Evolutionary conservation across 139 green algal species (phyloP).

Genomic region (Chlamydomonas eustigma): DNA sequence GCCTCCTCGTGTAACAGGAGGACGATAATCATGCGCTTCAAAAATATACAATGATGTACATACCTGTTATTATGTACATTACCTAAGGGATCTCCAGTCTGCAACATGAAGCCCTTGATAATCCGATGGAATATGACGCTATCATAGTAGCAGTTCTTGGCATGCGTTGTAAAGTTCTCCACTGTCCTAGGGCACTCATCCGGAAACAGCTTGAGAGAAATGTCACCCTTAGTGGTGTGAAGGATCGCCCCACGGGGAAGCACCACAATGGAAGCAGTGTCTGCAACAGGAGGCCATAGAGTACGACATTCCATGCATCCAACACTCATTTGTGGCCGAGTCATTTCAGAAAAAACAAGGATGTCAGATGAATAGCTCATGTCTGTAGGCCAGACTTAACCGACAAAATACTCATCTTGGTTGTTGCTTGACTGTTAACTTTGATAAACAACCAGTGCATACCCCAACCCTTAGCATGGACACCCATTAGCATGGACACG

Average conservation of each 20-base stretch:
- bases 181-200: slow-evolving; percentile 93
- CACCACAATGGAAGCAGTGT: background rate
- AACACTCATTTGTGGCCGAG: too few relatives aligned
- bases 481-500: too few relatives aligned
- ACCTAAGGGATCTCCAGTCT: slow-evolving; percentile 69
- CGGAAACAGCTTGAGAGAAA: slow-evolving; percentile 87
- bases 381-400: too few relatives aligned
- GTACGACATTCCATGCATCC: too few relatives aligned
- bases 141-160: slow-evolving; percentile 94
- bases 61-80: too few relatives aligned
- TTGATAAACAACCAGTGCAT: background rate
- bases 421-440: too few relatives aligned
- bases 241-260: slow-evolving; percentile 72
- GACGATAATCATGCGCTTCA: too few relatives aligned
- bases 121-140: slow-evolving; percentile 76
- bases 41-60: background rate
- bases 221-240: slow-evolving; percentile 87
- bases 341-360: too few relatives aligned
- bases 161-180: slow-evolving; percentile 97
- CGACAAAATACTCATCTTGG: too few relatives aligned
- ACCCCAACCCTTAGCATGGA: background rate
- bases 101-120: slow-evolving; percentile 98
- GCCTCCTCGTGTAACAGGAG: too few relatives aligned
- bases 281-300: too few relatives aligned
- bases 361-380: too few relatives aligned